These are phyloP conservation scores for Porphyrellus sp. DNA, from an alignment of 1,284 basidiomycete species.

Conservation along the genomic window DNA sequence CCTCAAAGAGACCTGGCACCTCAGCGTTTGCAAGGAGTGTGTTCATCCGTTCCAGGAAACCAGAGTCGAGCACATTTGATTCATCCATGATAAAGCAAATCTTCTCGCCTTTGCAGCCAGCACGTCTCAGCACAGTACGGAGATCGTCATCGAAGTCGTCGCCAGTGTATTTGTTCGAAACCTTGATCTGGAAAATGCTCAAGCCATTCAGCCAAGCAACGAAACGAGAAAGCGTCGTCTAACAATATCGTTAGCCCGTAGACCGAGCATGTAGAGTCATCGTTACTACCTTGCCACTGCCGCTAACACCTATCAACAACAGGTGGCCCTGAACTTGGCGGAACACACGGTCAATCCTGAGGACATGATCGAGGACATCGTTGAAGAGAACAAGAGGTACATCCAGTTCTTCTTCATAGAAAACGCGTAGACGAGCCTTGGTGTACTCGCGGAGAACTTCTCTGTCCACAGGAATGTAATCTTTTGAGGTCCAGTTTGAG, in stretches of 20 bases:
- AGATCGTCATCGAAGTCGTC: conserved; percentile 99
- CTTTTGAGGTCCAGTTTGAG: conserved; percentile 99
- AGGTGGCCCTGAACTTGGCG: conserved; percentile 96
- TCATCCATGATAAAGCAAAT: conserved; percentile 99
- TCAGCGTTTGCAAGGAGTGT: conserved; percentile 99
- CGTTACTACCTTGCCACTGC: conserved; percentile 85
- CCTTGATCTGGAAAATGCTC: conserved; percentile 98
- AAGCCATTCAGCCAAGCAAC: conserved; percentile 99
- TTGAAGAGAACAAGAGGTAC: conserved; percentile 99
- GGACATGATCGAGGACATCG: conserved; percentile 95
- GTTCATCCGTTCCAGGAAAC: conserved; percentile 99
- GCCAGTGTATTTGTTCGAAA: conserved; percentile 97
- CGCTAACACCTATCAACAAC: conserved; percentile 94
- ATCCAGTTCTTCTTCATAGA: conserved; percentile 97
- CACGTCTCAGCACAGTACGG: conserved; percentile 86
- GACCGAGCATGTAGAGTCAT: neutral
- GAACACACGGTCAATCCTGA: conserved; percentile 99
- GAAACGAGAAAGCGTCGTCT: conserved; percentile 97
- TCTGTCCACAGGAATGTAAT: conserved; percentile 93
- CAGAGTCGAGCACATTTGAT: conserved; percentile 97
- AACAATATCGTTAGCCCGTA: conserved; percentile 17
- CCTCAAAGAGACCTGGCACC: conserved; percentile 97
- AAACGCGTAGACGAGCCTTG: conserved; percentile 91
- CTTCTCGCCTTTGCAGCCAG: conserved; percentile 98
- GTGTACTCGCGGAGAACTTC: conserved; percentile 94